Percentiles rank a stretch among this genome's conserved stretches.
Evolutionary conservation across 257 asterid genomes (phyloP).

Genomic region (Coffea eugenioides): DNA sequence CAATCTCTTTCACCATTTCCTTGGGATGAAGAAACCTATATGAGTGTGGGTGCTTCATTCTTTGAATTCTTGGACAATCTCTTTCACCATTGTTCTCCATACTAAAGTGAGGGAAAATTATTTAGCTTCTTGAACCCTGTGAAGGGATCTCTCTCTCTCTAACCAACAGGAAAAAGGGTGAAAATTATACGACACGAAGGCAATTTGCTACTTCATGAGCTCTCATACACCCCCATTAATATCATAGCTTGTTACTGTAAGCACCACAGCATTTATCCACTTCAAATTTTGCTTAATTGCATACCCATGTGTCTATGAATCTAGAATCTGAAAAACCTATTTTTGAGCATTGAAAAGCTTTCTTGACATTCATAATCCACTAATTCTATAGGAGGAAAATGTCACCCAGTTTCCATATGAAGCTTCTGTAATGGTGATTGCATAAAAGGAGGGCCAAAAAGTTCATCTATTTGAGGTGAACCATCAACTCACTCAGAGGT

Average conservation of each 20-base stretch:
- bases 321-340: not conserved
- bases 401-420: not conserved
- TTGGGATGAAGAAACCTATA: slow-evolving; percentile 60
- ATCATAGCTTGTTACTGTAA: not conserved
- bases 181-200: not conserved
- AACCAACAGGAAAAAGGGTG: not conserved
- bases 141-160: not conserved
- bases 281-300: not conserved
- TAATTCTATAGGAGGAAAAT: not conserved
- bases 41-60: slow-evolving; percentile 40
- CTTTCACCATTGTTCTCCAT: not conserved
- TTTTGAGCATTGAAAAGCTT: not conserved
- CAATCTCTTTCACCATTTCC: slow-evolving; percentile 20
- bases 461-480: not conserved
- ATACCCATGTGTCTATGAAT: not conserved
- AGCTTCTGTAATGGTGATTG: too few species aligned
- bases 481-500: not conserved
- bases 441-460: not conserved
- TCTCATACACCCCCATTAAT: not conserved
- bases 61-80: slow-evolving; percentile 18
- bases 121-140: not conserved
- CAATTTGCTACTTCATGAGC: not conserved
- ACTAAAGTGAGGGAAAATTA: not conserved
- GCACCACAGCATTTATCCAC: not conserved
- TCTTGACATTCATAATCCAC: not conserved